Base-by-base conservation (phyloP, 371 early-diverging fungal genomes). In the Mucor circinelloides region DNA sequence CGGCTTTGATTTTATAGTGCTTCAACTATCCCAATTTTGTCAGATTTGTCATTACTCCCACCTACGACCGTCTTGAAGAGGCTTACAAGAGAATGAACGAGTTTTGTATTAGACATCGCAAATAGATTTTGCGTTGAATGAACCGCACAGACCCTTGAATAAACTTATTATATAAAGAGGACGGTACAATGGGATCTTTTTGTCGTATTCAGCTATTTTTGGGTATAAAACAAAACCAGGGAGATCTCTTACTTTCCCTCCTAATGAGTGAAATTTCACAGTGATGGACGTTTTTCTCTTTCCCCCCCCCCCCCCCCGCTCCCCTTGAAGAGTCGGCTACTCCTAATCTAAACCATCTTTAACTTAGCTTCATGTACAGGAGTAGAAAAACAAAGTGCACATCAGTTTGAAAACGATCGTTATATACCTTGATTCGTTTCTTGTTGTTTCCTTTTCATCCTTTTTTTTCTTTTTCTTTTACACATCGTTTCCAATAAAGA, bases 21-120 rank as follows among this genome's bases (percentile, higher is more conserved):
- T 96, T 96, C 76, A 79, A 89, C 15, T 93, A 89, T 77, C 91
- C 93, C 58, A 90, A 93, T 64, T 93, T 84, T 69, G 83, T 94
- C 59, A 89, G 96, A 46, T 86, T 95, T 61, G 94, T 94, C 6
- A 87, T 93, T 64, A 92, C 93, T 15, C 90, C 95, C 10, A 93
- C 95, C 1, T 69, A 76, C 3, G 93, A 89, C 38, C 83, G 85
- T 64, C 81, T 96, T 15, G 72, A 85, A 52, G 88, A 89, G 55
- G 95, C 96, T 6, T 90, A 90, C 69, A 70, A 81, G 62, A 87
- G 96, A 60, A 94, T 96, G 75, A 79, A 81, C 28, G 87, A 84
- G 44, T 96, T 96, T 82, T 95, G 95, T 70, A 79, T 73, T 57
- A 90, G 92, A 60, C 93, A 95, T 74, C 84, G 61, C 23, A 72